A percentile compares a stretch with the other conserved stretches of the same genome.
Evolutionary conservation across 176 grass and related monocot genomes (phyloP).

Genomic region (Ananas comosus): DNA sequence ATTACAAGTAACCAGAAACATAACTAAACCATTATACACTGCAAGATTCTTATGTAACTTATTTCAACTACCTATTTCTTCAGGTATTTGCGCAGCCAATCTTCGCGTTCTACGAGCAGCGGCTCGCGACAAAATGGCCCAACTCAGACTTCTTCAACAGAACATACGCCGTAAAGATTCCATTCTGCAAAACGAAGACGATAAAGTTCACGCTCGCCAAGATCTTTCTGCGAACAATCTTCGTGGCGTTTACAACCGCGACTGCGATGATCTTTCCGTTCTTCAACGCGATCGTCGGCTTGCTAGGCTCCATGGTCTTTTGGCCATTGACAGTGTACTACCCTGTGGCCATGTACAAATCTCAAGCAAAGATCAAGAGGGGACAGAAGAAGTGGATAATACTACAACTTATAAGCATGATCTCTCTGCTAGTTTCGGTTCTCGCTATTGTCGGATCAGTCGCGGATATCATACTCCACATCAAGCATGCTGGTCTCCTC

Average conservation of each 20-base stretch:
- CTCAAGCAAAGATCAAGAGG: slow-evolving; percentile 35
- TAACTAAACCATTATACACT: too few species aligned
- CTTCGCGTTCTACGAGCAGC: slow-evolving; percentile 37
- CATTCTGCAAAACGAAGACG: slow-evolving; percentile 12
- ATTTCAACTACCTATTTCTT: background rate
- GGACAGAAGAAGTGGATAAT: slow-evolving; percentile 48
- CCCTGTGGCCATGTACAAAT: slow-evolving; percentile 83
- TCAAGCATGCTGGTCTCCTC: background rate
- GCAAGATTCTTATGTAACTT: too few species aligned
- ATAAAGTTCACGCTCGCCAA: slow-evolving; percentile 29
- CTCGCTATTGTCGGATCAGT: slow-evolving; percentile 64
- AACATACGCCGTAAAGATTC: slow-evolving; percentile 13
- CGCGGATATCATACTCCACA: slow-evolving; percentile 9
- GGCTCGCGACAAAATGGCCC: slow-evolving; percentile 8
- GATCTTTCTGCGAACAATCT: slow-evolving; percentile 47
- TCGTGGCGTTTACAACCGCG: slow-evolving; percentile 48
- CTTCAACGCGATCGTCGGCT: slow-evolving; percentile 71
- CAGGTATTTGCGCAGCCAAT: slow-evolving; percentile 54
- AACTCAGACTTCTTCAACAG: slow-evolving; percentile 24
- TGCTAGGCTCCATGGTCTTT: slow-evolving; percentile 60
- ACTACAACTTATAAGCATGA: slow-evolving; percentile 34
- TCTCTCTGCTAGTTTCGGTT: slow-evolving; percentile 31
- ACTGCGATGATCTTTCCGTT: slow-evolving; percentile 66
- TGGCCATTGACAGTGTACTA: slow-evolving; percentile 65
- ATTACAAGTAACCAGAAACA: background rate